A percentile compares a stretch with the other conserved stretches of the same genome.
Evolutionary conservation across 169 alveolate genomes (phyloP).

Genomic region (Plasmodium inui): DNA sequence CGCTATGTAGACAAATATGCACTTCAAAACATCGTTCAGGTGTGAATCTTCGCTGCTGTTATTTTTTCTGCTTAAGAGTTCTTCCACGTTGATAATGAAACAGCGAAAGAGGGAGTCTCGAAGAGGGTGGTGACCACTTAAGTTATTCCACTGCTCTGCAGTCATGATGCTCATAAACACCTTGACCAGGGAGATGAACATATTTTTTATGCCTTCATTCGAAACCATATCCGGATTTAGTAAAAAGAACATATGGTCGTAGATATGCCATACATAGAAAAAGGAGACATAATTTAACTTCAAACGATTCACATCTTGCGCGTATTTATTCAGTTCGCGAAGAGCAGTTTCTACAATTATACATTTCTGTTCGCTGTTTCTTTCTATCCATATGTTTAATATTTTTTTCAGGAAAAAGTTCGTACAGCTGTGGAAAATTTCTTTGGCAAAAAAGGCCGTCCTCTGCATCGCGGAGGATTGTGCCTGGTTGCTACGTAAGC

Average conservation of each 20-base stretch:
- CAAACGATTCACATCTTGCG: not conserved
- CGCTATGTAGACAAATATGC: not conserved
- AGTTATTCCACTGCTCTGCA: not conserved
- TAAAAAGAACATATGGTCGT: conserved; percentile 59
- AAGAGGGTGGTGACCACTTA: not conserved
- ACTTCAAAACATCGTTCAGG: conserved; percentile 6
- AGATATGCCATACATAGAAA: conserved; percentile 36
- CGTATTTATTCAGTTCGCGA: conserved; percentile 48
- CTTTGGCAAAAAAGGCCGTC: conserved; percentile 6
- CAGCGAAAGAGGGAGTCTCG: conserved; percentile 2
- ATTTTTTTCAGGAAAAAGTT: conserved; percentile 68
- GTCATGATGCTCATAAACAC: conserved; percentile 27
- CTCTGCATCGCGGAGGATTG: not conserved
- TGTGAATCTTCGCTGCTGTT: not conserved
- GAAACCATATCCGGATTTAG: conserved; percentile 17
- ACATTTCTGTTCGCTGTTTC: conserved; percentile 33
- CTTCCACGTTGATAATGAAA: conserved; percentile 32
- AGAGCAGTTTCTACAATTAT: conserved; percentile 41
- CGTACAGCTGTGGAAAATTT: conserved; percentile 28
- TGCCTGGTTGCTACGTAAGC: not conserved
- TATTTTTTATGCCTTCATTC: conserved; percentile 20
- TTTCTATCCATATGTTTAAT: conserved; percentile 56
- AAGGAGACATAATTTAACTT: conserved; percentile 20
- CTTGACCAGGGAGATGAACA: conserved; percentile 10
- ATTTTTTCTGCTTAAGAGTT: conserved; percentile 26